A percentile compares a stretch with the other conserved stretches of the same genome.
phyloP scores from a whole-genome alignment of 495 filamentous ascomycete genomes.

The Filosporella fistucella region DNA sequence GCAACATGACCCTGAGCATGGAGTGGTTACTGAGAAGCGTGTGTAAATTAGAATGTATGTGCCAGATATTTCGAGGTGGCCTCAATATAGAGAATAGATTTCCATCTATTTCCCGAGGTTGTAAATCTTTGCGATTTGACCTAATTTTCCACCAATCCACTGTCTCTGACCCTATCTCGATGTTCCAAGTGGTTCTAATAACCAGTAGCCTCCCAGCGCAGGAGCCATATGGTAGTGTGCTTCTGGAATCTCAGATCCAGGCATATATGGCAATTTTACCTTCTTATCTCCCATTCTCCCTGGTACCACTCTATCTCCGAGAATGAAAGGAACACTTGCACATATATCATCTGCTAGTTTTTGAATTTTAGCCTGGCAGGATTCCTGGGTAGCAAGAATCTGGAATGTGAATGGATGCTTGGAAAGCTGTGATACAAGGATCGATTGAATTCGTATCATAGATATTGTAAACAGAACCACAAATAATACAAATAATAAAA shows the following conservation, averaged over 20 bases:
- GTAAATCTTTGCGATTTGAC: slow-evolving; percentile 1
- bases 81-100: no score
- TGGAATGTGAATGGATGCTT: no score
- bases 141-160: slow-evolving; percentile 8
- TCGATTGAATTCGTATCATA: no score
- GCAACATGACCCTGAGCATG: no score
- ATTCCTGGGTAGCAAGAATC: not conserved
- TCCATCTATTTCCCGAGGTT: not conserved
- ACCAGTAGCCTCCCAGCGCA: slow-evolving; percentile 2
- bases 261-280: slow-evolving; percentile 1
- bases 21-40: no score
- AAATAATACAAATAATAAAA: no score
- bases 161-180: slow-evolving; percentile 4
- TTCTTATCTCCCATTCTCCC: slow-evolving; percentile 1
- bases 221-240: slow-evolving; percentile 4
- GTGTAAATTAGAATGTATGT: no score
- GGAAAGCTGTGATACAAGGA: no score
- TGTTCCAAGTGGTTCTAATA: slow-evolving; percentile 1
- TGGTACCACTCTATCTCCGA: slow-evolving; percentile 2
- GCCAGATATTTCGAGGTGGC: no score
- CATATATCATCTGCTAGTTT: slow-evolving; percentile 6
- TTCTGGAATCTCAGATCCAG: not conserved
- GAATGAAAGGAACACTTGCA: slow-evolving; percentile 5
- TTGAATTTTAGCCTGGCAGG: not conserved
- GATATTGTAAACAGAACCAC: no score